Percentiles rank a stretch among this genome's conserved stretches.
These are phyloP conservation scores for Cladorrhinum sp. DNA, from an alignment of 2,329 filamentous ascomycete genomes.

Conservation along the genomic window DNA sequence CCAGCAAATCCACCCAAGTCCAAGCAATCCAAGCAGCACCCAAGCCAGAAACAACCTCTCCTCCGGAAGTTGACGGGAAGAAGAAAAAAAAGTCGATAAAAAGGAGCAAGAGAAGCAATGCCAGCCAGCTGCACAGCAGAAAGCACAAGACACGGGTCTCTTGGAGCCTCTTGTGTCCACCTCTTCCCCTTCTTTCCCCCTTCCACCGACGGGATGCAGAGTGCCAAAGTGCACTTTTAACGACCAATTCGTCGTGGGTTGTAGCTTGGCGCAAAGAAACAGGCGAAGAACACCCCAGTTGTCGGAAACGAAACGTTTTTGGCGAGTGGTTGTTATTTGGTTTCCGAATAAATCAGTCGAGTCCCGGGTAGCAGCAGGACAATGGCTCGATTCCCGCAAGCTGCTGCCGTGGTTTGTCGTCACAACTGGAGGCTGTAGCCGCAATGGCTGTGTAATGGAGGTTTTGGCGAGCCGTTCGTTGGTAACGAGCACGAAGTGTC, in stretches of 20 bases:
- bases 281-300: background rate
- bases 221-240: background rate
- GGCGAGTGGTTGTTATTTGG: background rate
- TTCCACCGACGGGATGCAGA: background rate
- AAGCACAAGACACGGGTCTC: background rate
- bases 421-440: background rate
- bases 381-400: constrained; percentile 9
- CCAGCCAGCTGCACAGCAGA: constrained; percentile 1
- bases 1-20: constrained; percentile 9
- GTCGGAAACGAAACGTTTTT: background rate
- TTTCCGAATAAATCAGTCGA: constrained; percentile 8
- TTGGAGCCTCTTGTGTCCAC: background rate
- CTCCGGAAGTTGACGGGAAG: background rate
- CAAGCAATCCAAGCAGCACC: background rate
- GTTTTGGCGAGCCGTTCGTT: background rate
- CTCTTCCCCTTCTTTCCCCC: background rate
- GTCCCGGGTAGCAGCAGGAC: constrained; percentile 15
- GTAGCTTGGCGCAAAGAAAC: background rate
- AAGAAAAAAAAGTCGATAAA: constrained; percentile 1
- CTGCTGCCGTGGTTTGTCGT: constrained; percentile 1
- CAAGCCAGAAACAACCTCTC: background rate
- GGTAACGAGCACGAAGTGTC: background rate
- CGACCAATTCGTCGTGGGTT: background rate
- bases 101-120: background rate
- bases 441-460: background rate